A percentile compares a stretch with the other conserved stretches of the same genome.
Evolutionary conservation across 192 early-diverging fungal genomes (phyloP).

Genomic region (Phlyctochytrium planicorne): DNA sequence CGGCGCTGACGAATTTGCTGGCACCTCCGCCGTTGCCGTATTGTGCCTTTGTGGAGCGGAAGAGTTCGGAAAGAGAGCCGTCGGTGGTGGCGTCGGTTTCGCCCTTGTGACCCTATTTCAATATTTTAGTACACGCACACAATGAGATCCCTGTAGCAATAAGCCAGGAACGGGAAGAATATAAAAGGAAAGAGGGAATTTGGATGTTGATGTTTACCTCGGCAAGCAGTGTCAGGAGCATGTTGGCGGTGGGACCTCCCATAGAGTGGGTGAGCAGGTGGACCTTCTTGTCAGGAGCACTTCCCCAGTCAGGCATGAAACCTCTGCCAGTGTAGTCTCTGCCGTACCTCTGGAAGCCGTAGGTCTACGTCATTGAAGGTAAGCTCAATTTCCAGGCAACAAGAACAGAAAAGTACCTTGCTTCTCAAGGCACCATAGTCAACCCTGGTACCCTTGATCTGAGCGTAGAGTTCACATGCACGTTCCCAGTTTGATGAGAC

Average conservation of each 20-base stretch:
- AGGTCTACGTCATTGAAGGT: not conserved
- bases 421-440: slow-evolving; percentile 28
- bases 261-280: slow-evolving; percentile 22
- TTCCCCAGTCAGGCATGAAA: slow-evolving; percentile 9
- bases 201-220: no score
- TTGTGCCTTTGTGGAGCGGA: slow-evolving; percentile 27
- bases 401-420: no score
- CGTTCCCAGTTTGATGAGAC: slow-evolving; percentile 26
- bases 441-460: slow-evolving; percentile 16
- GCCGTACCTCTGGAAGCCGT: slow-evolving; percentile 23
- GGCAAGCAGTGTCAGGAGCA: slow-evolving; percentile 10
- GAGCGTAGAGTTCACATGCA: slow-evolving; percentile 33
- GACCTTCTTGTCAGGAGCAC: slow-evolving; percentile 8
- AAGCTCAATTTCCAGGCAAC: no score
- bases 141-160: not conserved
- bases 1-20: not conserved
- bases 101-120: slow-evolving; percentile 3
- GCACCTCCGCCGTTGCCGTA: slow-evolving; percentile 2
- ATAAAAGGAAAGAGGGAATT: no score
- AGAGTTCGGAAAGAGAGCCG: slow-evolving; percentile 4
- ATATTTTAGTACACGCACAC: no score
- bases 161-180: not conserved
- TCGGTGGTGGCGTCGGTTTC: slow-evolving; percentile 16
- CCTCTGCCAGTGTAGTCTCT: slow-evolving; percentile 18
- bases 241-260: slow-evolving; percentile 26